Base-by-base conservation (phyloP, 306 rosid genomes). In the Malus sieversii region DNA sequence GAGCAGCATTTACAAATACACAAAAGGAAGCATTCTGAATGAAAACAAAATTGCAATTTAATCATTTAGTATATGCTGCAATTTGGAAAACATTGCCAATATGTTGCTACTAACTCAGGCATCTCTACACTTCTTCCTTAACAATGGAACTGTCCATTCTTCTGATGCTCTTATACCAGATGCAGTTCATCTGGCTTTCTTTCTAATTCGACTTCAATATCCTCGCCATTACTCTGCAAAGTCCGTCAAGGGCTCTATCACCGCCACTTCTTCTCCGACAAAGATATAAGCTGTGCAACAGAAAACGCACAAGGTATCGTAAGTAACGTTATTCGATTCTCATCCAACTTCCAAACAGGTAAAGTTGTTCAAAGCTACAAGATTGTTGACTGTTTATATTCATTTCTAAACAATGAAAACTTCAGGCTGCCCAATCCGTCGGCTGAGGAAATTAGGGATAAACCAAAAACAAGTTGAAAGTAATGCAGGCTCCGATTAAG, bases 231-330 rank as follows among this genome's bases (percentile, higher is more conserved):
- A 20, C 74, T 38, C 29, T 53, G 63, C 64, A 6, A 73, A 75
- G 76, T 25, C 48, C 45, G 33, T 40, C 19, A 15, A 45, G 27
- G 68, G 30, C 51, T 70, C 80, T 77, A 82, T 77, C 72, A 75
- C 89, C 89, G 82, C 93, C 88, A 82, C 79, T 85, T 92, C 87
- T 88, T 88, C 90, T 86, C 96, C 12, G 90, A 90, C 81, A 90
- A 79, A 46, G 96, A 92, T 82, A 90, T 82, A 10, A 93, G 92
- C 98, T 93, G 96, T 76, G 27, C 71, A 89, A 76, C 44, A 75
- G 55, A 53, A 84, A 84, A 85, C 53, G 68, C 83, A 74, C 6
- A 81, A 77, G 80, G 23, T 12, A 45, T 77, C 8, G 65, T 70
- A 10, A 30, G 52, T 32, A 40, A n/a, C 27, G 29, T 10, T 66